Conservation (phyloP, 257 asterid genomes). For the Oldenlandia corymbosa region DNA sequence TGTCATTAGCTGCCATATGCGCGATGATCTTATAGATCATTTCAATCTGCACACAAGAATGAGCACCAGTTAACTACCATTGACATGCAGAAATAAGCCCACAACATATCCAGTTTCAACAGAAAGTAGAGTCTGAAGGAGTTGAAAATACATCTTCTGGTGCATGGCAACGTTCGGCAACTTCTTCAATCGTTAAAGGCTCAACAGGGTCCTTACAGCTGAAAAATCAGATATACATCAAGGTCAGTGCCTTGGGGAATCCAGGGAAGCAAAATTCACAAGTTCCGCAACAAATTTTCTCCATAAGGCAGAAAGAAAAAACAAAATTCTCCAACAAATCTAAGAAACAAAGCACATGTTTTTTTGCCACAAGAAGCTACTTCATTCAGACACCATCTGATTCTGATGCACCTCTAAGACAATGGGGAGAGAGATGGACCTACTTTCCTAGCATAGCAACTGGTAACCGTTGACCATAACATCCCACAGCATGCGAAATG, state of each 20-base stretch:
- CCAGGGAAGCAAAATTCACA: background rate
- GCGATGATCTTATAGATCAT: slow-evolving; percentile 92
- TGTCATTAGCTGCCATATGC: slow-evolving; percentile 96
- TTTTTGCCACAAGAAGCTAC: background rate
- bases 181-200: slow-evolving; percentile 83
- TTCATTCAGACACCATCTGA: background rate
- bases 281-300: too few species aligned
- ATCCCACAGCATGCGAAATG: background rate
- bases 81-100: background rate
- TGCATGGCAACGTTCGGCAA: slow-evolving; percentile 80
- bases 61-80: background rate
- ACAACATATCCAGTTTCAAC: background rate
- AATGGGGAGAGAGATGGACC: background rate
- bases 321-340: too few species aligned
- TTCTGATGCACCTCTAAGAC: background rate
- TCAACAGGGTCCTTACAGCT: slow-evolving; percentile 96
- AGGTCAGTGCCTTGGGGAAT: background rate
- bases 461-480: background rate
- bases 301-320: too few species aligned
- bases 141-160: slow-evolving; percentile 48
- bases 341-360: too few species aligned
- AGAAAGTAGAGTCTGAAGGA: background rate
- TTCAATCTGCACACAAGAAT: slow-evolving; percentile 62
- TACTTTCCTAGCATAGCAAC: background rate
- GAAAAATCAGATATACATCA: slow-evolving; percentile 10